phyloP scores from a whole-genome alignment of 208 protist genomes.

The Lotmaria passim region DNA sequence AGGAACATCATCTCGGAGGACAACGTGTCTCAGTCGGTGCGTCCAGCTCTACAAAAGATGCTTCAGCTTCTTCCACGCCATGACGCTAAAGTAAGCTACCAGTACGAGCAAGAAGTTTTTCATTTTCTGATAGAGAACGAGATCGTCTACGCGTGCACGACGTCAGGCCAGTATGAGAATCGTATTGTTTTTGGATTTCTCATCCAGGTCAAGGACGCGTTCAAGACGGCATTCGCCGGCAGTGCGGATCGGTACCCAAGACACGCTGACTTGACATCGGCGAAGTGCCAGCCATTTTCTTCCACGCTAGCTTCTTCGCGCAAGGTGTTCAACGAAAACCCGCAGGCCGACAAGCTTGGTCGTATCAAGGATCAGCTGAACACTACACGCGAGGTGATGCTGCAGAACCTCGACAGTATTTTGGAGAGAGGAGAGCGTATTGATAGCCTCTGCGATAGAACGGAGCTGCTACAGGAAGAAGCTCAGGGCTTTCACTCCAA shows the following conservation, averaged over 20 bases:
- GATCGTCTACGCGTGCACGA: constrained; percentile 78
- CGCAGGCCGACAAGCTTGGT: constrained; percentile 68
- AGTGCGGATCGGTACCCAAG: constrained; percentile 53
- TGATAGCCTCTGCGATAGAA: constrained; percentile 80
- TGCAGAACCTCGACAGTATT: constrained; percentile 85
- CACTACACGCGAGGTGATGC: constrained; percentile 79
- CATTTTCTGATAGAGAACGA: constrained; percentile 90
- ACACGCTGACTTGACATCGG: constrained; percentile 44
- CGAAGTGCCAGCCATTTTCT: constrained; percentile 53
- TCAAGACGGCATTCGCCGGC: constrained; percentile 72
- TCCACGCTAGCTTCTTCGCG: constrained; percentile 38
- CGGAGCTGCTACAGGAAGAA: constrained; percentile 64
- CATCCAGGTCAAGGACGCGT: constrained; percentile 59
- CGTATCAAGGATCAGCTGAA: constrained; percentile 78
- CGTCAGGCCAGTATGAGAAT: constrained; percentile 55
- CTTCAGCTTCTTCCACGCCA: constrained; percentile 71
- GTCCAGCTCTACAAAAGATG: constrained; percentile 60
- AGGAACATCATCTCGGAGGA: constrained; percentile 55
- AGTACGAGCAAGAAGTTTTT: constrained; percentile 70
- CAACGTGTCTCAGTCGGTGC: constrained; percentile 43
- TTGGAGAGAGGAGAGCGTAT: constrained; percentile 86
- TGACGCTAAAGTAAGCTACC: constrained; percentile 81
- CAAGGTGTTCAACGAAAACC: constrained; percentile 68
- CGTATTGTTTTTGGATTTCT: constrained; percentile 76
- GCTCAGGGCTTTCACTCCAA: constrained; percentile 74